Conservation (phyloP, 768 basidiomycete species). For the Tylopilus subfusipes region DNA sequence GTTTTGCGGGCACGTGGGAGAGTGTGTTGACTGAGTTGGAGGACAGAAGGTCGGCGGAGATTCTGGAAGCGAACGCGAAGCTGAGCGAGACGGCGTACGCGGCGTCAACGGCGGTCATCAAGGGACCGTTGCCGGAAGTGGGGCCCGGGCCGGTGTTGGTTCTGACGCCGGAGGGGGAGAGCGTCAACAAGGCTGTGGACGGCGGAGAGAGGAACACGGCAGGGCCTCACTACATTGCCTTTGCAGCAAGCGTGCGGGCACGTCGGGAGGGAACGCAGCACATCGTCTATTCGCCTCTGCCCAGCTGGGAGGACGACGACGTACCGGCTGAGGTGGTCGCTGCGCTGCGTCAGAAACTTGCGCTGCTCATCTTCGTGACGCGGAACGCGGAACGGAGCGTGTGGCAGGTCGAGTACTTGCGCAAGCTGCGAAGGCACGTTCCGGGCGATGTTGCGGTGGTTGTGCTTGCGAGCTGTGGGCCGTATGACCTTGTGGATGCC, state of each 20-base stretch:
- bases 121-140: constrained; percentile 37
- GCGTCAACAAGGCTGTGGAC: constrained; percentile 62
- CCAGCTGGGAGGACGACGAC: constrained; percentile 2
- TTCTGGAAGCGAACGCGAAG: constrained; percentile 38
- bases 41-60: constrained; percentile 18
- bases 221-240: constrained; percentile 50
- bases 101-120: constrained; percentile 45
- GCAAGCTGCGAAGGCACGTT: constrained; percentile 23
- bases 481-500: constrained; percentile 51
- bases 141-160: constrained; percentile 36
- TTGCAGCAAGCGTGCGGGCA: constrained; percentile 39
- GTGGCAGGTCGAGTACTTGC: constrained; percentile 52
- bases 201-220: constrained; percentile 56
- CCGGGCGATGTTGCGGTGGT: constrained; percentile 35
- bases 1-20: constrained; percentile 48
- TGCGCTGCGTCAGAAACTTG: constrained; percentile 1
- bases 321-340: constrained; percentile 3
- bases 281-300: constrained; percentile 40
- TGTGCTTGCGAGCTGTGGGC: constrained; percentile 59
- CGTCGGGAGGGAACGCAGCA: constrained; percentile 38
- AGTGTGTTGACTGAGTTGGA: constrained; percentile 30
- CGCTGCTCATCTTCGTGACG: constrained; percentile 46
- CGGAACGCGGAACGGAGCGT: constrained; percentile 49
- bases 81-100: constrained; percentile 49
- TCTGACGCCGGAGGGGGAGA: constrained; percentile 55